phyloP scores from a whole-genome alignment of 441 rosid genomes.

The Viola pubescens region DNA sequence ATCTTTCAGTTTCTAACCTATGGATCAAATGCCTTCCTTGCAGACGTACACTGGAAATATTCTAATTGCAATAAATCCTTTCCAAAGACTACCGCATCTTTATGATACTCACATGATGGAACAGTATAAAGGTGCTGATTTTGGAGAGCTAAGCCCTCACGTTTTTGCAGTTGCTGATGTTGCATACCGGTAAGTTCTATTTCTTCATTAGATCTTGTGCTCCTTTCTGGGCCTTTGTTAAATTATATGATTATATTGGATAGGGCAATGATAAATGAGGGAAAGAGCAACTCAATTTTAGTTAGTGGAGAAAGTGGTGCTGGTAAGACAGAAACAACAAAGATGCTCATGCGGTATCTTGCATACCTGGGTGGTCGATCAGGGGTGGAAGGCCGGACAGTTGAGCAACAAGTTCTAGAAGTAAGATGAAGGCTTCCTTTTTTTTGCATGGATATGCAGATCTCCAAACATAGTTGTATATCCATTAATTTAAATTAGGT shows the following conservation, averaged over 20 bases:
- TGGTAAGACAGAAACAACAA: constrained; percentile 99
- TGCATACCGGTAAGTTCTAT: constrained; percentile 58
- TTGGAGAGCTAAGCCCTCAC: constrained; percentile 99
- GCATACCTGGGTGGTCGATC: constrained; percentile 96
- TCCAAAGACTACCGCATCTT: constrained; percentile 96
- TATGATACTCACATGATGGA: constrained; percentile 99
- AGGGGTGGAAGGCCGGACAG: constrained; percentile 96
- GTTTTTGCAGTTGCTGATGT: constrained; percentile 98
- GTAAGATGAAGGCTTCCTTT: constrained; percentile 34
- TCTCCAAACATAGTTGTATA: background rate
- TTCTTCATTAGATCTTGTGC: constrained; percentile 4
- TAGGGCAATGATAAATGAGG: constrained; percentile 98
- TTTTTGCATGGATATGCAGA: background rate
- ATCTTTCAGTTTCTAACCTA: constrained; percentile 1
- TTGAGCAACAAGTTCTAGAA: constrained; percentile 98
- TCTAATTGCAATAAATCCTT: constrained; percentile 94
- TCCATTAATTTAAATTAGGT: constrained; percentile 6
- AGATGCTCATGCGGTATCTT: constrained; percentile 99
- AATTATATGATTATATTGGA: constrained; percentile 17
- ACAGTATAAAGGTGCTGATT: constrained; percentile 95
- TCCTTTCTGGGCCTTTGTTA: constrained; percentile 5
- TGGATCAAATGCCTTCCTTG: constrained; percentile 15
- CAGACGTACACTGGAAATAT: constrained; percentile 99
- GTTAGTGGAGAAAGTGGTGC: constrained; percentile 99
- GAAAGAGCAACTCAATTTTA: constrained; percentile 95